Conservation (phyloP, 2,329 filamentous ascomycete genomes). For the Calonectria crousiana region DNA sequence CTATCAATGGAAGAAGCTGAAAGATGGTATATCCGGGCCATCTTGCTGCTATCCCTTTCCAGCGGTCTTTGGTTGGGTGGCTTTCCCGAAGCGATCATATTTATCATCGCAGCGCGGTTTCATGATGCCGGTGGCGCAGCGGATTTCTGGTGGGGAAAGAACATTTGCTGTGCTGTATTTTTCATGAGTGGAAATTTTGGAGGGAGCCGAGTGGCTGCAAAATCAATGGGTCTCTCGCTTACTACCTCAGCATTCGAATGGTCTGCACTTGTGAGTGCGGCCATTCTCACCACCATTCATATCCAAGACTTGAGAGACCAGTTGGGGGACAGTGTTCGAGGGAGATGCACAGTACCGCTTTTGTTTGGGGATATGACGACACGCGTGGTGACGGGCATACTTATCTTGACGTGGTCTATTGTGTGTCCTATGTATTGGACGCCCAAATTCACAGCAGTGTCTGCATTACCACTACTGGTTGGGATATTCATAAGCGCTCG, state of each 20-base stretch:
- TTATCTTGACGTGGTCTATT: background rate
- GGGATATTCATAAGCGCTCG: background rate
- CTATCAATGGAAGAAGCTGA: background rate
- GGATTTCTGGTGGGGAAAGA: background rate
- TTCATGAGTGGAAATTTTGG: background rate
- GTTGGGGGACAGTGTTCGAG: background rate
- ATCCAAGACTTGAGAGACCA: slow-evolving; percentile 2
- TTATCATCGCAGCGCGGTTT: background rate
- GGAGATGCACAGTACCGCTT: background rate
- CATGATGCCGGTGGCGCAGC: background rate
- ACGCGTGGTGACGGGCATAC: background rate
- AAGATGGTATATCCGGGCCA: background rate
- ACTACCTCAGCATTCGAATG: background rate
- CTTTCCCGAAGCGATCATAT: background rate
- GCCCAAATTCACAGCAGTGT: background rate
- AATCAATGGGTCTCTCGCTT: background rate
- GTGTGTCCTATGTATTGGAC: background rate
- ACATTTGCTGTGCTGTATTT: background rate
- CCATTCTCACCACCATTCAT: background rate
- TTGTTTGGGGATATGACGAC: background rate
- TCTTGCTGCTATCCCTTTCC: background rate
- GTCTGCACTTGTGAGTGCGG: background rate
- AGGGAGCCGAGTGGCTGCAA: background rate
- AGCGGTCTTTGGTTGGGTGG: slow-evolving; percentile 1
- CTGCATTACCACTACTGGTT: background rate